These are phyloP conservation scores for Anisodus acutangulus DNA, from an alignment of 257 asterid species.

Conservation along the genomic window DNA sequence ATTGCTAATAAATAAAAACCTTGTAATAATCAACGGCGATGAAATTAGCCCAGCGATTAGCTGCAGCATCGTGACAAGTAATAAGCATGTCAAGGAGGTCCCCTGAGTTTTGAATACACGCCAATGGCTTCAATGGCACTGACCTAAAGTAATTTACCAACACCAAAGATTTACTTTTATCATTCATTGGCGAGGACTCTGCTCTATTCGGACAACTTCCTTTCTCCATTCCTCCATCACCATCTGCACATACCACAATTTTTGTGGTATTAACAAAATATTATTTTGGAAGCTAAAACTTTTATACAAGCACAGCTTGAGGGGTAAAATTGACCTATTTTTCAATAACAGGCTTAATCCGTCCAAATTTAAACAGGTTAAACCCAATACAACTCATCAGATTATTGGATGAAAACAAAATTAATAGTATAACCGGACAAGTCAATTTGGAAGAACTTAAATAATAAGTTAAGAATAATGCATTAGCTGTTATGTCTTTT, in stretches of 20 bases:
- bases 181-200: conserved; percentile 65
- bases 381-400: not conserved
- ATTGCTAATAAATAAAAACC: conserved; percentile 37
- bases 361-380: not conserved
- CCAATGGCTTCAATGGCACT: conserved; percentile 54
- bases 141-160: conserved; percentile 69
- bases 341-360: not conserved
- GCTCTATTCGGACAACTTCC: conserved; percentile 69
- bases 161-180: conserved; percentile 66
- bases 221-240: conserved; percentile 77
- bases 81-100: conserved; percentile 54
- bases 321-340: not conserved
- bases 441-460: not conserved
- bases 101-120: conserved; percentile 75
- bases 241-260: conserved; percentile 47
- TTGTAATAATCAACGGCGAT: conserved; percentile 81
- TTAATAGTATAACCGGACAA: not conserved
- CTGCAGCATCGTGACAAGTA: conserved; percentile 66
- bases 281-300: not conserved
- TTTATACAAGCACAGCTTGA: not conserved
- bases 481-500: too few relatives aligned
- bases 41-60: conserved; percentile 79
- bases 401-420: not conserved
- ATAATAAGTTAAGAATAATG: not conserved
- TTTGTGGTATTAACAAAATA: not conserved